phyloP scores from a whole-genome alignment of 2,329 filamentous ascomycete genomes.

The Harringtonia aguacate region DNA sequence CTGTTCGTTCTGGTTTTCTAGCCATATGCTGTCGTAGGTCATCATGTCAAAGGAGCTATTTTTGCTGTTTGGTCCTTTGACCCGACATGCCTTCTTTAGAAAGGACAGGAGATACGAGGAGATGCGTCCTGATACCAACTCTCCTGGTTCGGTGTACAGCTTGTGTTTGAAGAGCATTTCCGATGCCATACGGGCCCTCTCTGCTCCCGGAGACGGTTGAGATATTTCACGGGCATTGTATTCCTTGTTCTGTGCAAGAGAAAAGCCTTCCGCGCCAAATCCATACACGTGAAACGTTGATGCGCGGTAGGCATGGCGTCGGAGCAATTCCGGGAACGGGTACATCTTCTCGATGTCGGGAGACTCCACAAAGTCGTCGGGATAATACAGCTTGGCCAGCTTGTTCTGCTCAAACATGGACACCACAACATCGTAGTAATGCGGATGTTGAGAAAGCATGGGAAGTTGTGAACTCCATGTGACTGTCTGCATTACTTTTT shows the following conservation, averaged over 20 bases:
- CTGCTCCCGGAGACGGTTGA: neutral
- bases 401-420: constrained; percentile 22
- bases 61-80: too few relatives aligned
- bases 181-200: neutral
- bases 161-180: neutral
- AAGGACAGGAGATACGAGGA: too few relatives aligned
- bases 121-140: neutral
- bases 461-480: constrained; percentile 18
- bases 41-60: too few relatives aligned
- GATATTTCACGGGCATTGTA: neutral
- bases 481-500: constrained; percentile 34
- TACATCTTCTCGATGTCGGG: neutral
- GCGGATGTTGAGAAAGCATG: neutral
- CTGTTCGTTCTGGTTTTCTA: neutral
- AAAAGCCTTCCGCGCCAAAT: neutral
- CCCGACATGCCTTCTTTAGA: too few relatives aligned
- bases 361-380: neutral
- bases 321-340: neutral
- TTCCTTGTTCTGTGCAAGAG: neutral
- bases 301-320: neutral
- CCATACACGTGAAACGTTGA: neutral
- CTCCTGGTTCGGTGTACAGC: neutral
- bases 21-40: too few relatives aligned
- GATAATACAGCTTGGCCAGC: neutral
- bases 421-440: constrained; percentile 17